Evolutionary conservation across 1,284 basidiomycete species (phyloP).

Genomic region (Puccinia horiana): DNA sequence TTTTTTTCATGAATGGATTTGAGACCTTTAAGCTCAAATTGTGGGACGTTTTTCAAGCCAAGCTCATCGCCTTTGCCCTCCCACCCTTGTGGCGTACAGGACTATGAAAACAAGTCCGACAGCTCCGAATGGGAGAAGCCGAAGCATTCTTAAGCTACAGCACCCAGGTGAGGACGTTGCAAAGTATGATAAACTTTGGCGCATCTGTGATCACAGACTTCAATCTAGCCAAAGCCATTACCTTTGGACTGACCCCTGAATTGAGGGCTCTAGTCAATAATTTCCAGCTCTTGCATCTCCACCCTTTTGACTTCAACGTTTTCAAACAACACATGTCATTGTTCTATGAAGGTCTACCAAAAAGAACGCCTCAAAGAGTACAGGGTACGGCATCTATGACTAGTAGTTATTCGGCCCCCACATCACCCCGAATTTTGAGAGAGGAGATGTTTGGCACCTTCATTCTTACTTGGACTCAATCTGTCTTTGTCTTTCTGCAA

Average conservation of each 20-base stretch:
- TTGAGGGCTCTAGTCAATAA: background rate
- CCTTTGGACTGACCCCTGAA: background rate
- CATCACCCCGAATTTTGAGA: too few relatives aligned
- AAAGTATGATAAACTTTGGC: constrained; percentile 14
- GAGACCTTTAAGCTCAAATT: background rate
- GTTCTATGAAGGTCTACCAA: too few relatives aligned
- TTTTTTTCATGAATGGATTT: background rate
- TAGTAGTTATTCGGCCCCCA: too few relatives aligned
- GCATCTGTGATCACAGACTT: background rate
- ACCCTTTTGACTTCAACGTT: background rate
- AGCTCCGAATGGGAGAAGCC: background rate
- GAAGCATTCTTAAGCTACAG: constrained; percentile 9
- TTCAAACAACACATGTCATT: background rate
- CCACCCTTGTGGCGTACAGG: background rate
- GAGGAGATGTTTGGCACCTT: background rate
- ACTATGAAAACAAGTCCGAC: background rate
- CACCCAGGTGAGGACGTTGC: background rate
- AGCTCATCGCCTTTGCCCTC: constrained; percentile 1
- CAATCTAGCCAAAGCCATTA: background rate
- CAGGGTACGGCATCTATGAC: too few relatives aligned
- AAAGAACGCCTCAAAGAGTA: too few relatives aligned
- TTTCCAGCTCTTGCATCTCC: background rate
- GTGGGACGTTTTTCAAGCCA: background rate
- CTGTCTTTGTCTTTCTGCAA: constrained; percentile 31
- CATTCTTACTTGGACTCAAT: constrained; percentile 7